Conservation (phyloP, 179 eudicot species). For the Heliamphora pulchella region DNA sequence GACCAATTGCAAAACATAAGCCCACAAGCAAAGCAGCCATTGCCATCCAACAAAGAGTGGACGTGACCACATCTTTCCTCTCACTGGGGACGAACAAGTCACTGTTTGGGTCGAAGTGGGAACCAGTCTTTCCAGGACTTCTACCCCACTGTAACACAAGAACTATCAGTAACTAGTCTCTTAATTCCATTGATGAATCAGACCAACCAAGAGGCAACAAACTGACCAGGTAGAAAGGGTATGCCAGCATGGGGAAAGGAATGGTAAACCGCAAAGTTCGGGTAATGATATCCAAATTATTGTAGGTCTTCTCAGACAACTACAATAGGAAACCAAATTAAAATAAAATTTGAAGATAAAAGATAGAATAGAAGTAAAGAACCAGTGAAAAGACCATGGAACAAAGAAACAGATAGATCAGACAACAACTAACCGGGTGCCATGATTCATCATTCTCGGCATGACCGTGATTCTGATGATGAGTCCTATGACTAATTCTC, state of each 20-base stretch:
- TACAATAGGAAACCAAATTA: slow-evolving; percentile 10
- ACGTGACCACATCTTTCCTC: slow-evolving; percentile 46
- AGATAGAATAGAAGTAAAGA: background rate
- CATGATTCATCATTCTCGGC: slow-evolving; percentile 41
- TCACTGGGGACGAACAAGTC: slow-evolving; percentile 43
- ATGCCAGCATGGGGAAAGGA: slow-evolving; percentile 48
- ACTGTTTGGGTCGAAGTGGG: slow-evolving; percentile 59
- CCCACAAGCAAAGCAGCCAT: slow-evolving; percentile 45
- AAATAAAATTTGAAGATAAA: background rate
- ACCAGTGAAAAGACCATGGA: background rate
- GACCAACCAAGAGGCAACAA: slow-evolving; percentile 4
- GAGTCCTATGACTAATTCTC: slow-evolving; percentile 44
- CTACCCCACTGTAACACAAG: slow-evolving; percentile 36
- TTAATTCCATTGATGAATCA: background rate
- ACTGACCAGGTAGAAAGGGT: slow-evolving; percentile 42
- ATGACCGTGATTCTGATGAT: slow-evolving; percentile 43
- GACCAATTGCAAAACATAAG: slow-evolving; percentile 37
- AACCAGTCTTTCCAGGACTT: slow-evolving; percentile 63
- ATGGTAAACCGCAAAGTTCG: slow-evolving; percentile 27
- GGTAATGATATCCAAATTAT: slow-evolving; percentile 26
- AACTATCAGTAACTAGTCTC: background rate
- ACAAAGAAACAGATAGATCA: background rate
- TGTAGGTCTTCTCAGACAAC: slow-evolving; percentile 37
- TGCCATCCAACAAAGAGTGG: slow-evolving; percentile 55
- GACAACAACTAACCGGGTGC: slow-evolving; percentile 32